Percentiles rank a stretch among this genome's conserved stretches.
These are phyloP conservation scores for Hura crepitans DNA, from an alignment of 441 rosid genomes.

Conservation along the genomic window DNA sequence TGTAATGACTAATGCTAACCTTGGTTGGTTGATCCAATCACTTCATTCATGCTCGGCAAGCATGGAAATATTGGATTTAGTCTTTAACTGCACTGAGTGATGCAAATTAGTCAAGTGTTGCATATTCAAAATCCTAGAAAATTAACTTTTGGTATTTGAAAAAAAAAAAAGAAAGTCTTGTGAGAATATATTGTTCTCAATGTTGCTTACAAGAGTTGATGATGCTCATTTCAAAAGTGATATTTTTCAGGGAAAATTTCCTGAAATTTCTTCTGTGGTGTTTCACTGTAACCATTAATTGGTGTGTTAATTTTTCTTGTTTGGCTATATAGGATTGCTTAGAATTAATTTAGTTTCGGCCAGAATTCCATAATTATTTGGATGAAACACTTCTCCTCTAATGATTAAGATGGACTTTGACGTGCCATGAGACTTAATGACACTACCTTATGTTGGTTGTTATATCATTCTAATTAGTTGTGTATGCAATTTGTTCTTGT, in stretches of 20 bases:
- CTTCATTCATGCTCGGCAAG: slow-evolving; percentile 1
- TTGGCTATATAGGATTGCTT: background rate
- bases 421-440: background rate
- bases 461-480: background rate
- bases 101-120: background rate
- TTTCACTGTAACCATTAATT: background rate
- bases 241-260: background rate
- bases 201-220: background rate
- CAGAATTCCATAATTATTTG: background rate
- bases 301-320: background rate
- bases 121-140: background rate
- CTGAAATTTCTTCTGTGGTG: background rate
- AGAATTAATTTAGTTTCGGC: background rate
- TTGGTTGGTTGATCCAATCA: background rate
- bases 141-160: background rate
- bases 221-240: background rate
- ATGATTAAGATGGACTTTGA: background rate
- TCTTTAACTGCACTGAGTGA: background rate
- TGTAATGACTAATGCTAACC: background rate
- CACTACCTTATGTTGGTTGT: background rate
- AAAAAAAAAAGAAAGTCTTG: background rate
- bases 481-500: background rate
- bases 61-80: background rate
- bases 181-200: background rate
- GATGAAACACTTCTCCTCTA: background rate